Evolutionary conservation across 148 eudicot genomes (phyloP).

Genomic region (Linanthus parryae): DNA sequence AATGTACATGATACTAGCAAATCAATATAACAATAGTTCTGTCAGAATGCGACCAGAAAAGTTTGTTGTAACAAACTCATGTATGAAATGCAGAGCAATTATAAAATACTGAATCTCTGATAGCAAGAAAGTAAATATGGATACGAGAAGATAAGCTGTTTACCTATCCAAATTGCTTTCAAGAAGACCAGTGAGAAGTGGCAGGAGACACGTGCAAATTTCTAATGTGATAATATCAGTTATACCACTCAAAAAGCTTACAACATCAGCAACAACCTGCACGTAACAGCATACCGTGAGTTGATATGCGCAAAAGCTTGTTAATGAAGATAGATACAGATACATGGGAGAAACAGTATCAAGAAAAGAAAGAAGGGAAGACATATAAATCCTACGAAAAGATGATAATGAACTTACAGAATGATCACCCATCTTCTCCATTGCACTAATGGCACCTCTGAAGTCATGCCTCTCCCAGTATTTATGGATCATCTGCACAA

Average conservation of each 20-base stretch:
- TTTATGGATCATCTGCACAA: constrained; percentile 58
- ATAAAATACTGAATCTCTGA: too few species aligned
- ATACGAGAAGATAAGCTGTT: too few species aligned
- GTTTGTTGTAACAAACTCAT: too few species aligned
- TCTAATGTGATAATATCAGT: constrained; percentile 76
- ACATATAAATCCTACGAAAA: neutral
- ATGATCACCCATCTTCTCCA: constrained; percentile 86
- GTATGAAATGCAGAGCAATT: too few species aligned
- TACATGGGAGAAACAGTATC: neutral
- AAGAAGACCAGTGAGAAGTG: constrained; percentile 69
- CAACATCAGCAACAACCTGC: constrained; percentile 90
- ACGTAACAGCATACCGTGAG: constrained; percentile 10
- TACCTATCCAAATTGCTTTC: constrained; percentile 88
- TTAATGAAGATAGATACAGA: neutral
- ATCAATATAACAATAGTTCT: too few species aligned
- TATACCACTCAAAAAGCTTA: constrained; percentile 68
- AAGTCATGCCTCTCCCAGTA: constrained; percentile 89
- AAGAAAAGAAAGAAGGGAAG: neutral
- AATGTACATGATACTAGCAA: too few species aligned
- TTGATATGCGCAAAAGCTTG: neutral
- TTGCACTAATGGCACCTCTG: constrained; percentile 72
- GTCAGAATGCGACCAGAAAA: too few species aligned
- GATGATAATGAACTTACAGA: constrained; percentile 41
- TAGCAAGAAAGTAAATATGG: too few species aligned
- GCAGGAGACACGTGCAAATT: constrained; percentile 67